Conservation (phyloP, 331 rosid genomes). For the Acacia pycnantha region DNA sequence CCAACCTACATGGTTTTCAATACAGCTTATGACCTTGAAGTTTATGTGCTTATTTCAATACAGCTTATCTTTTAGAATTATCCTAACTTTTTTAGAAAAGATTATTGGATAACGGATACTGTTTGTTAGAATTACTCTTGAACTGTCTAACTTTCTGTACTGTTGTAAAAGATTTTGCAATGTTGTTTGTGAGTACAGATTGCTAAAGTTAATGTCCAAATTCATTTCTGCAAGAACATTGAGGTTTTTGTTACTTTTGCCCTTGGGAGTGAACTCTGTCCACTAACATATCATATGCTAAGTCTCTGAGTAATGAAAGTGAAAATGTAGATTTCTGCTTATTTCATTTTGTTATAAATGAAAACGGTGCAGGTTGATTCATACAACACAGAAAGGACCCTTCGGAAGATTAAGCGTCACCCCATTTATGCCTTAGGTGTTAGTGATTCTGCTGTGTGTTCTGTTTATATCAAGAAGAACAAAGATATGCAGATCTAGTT, state of each 20-base stretch:
- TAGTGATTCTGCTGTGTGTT: conserved; percentile 24
- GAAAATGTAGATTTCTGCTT: not conserved
- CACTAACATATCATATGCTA: not conserved
- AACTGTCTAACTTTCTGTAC: no score
- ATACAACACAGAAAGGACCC: conserved; percentile 62
- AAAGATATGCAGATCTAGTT: not conserved
- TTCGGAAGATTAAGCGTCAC: conserved; percentile 71
- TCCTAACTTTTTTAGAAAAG: not conserved
- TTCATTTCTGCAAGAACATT: no score
- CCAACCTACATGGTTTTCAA: not conserved
- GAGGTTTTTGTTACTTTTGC: no score
- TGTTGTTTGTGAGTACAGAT: not conserved
- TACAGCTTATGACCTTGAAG: not conserved
- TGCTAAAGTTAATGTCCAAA: not conserved
- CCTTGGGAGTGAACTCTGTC: not conserved
- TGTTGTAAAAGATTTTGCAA: not conserved
- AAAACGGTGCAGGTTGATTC: conserved; percentile 54
- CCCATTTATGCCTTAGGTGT: conserved; percentile 52
- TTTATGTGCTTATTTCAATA: not conserved
- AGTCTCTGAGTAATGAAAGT: not conserved
- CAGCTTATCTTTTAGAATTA: not conserved
- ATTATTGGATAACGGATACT: not conserved
- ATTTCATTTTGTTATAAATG: not conserved
- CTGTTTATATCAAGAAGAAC: conserved; percentile 15
- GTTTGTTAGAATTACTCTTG: not conserved